Conservation (phyloP, 176 grass and related monocot species). For the Melocanna baccifera region DNA sequence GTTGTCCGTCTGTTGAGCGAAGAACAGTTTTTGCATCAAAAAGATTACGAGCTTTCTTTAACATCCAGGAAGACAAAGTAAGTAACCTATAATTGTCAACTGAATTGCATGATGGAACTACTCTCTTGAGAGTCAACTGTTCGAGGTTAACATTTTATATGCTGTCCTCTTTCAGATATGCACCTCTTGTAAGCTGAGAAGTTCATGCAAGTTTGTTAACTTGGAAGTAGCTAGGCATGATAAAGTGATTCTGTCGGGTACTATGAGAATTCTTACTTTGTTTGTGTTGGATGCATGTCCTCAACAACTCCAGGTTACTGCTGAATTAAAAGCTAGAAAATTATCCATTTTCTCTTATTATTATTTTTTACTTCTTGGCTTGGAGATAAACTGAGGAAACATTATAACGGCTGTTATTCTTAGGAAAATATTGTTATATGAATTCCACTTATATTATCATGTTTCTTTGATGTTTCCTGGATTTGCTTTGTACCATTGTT, state of each 20-base stretch:
- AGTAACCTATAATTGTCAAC: background rate
- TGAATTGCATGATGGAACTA: background rate
- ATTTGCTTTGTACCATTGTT: background rate
- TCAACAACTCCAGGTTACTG: slow-evolving; percentile 28
- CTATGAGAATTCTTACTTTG: slow-evolving; percentile 58
- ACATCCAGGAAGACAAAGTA: slow-evolving; percentile 74
- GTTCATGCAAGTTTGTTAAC: slow-evolving; percentile 62
- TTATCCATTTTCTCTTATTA: background rate
- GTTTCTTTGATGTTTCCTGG: background rate
- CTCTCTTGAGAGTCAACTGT: background rate
- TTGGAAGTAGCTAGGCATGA: slow-evolving; percentile 50
- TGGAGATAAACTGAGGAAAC: background rate
- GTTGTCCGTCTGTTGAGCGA: slow-evolving; percentile 59
- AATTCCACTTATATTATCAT: too few relatives aligned
- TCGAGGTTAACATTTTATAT: slow-evolving; percentile 1
- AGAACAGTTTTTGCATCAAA: slow-evolving; percentile 78
- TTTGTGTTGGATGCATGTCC: slow-evolving; percentile 53
- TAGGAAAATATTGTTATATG: slow-evolving; percentile 2
- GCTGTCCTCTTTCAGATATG: slow-evolving; percentile 44
- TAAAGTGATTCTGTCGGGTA: slow-evolving; percentile 63
- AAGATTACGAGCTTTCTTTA: slow-evolving; percentile 67
- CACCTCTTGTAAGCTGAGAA: slow-evolving; percentile 59
- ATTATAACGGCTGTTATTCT: background rate
- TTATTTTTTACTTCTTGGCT: background rate
- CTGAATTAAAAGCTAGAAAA: slow-evolving; percentile 57